A percentile compares a stretch with the other conserved stretches of the same genome.
Conservation (phyloP, 1,139 yeast genomes). For the Yamadazyma sp. region DNA sequence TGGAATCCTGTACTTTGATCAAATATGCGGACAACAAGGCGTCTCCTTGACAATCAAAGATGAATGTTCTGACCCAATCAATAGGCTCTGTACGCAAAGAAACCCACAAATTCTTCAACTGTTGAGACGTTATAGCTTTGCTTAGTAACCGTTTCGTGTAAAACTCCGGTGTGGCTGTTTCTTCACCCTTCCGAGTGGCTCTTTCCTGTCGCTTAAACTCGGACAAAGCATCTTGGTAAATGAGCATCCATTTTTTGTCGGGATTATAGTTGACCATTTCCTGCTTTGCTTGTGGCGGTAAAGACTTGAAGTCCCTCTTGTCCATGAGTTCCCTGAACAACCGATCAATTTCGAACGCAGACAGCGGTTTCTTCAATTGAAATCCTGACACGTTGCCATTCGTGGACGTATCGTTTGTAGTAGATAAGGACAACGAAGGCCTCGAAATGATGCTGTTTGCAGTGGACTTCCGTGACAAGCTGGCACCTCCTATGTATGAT, state of each 20-base stretch:
- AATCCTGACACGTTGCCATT: slow-evolving; percentile 17
- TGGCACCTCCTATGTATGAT: slow-evolving; percentile 11
- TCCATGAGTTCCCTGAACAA: slow-evolving; percentile 73
- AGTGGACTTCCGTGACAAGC: slow-evolving; percentile 23
- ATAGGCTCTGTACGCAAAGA: slow-evolving; percentile 90
- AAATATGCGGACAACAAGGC: slow-evolving; percentile 61
- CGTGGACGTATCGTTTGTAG: slow-evolving; percentile 21
- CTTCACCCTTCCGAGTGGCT: slow-evolving; percentile 27
- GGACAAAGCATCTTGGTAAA: slow-evolving; percentile 81
- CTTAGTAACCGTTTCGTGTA: slow-evolving; percentile 77
- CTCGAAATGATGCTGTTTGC: slow-evolving; percentile 29
- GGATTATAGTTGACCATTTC: slow-evolving; percentile 76
- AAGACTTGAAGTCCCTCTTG: slow-evolving; percentile 76
- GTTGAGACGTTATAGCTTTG: slow-evolving; percentile 65
- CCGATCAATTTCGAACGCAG: slow-evolving; percentile 60
- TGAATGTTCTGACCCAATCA: slow-evolving; percentile 82
- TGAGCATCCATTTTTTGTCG: slow-evolving; percentile 88
- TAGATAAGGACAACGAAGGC: slow-evolving; percentile 27
- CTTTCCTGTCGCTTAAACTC: slow-evolving; percentile 65
- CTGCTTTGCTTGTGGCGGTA: slow-evolving; percentile 74
- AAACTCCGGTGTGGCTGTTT: slow-evolving; percentile 62
- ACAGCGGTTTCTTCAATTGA: slow-evolving; percentile 53
- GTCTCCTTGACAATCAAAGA: slow-evolving; percentile 82
- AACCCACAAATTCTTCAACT: slow-evolving; percentile 84
- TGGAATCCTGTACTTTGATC: slow-evolving; percentile 39